These are phyloP conservation scores for Dactylis glomerata DNA, from an alignment of 176 grass and related monocot species.

Conservation along the genomic window DNA sequence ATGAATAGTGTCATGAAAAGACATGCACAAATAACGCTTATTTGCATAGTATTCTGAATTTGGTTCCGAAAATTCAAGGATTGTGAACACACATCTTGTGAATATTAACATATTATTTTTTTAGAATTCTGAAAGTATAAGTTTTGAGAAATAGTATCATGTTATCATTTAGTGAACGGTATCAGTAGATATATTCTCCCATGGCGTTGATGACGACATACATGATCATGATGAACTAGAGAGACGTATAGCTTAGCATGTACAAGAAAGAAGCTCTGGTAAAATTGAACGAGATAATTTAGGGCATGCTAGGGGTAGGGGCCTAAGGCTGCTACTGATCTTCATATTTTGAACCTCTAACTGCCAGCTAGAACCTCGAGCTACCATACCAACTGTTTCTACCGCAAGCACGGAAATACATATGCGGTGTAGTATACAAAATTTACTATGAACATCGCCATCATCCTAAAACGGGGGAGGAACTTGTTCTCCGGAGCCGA, in stretches of 20 bases:
- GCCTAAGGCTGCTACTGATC: constrained; percentile 13
- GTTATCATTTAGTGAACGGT: no score
- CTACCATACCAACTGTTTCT: constrained; percentile 42
- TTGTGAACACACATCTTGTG: no score
- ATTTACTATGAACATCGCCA: constrained; percentile 39
- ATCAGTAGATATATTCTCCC: no score
- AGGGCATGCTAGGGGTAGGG: constrained; percentile 27
- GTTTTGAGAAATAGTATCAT: no score
- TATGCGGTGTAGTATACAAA: constrained; percentile 57
- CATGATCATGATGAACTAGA: not conserved
- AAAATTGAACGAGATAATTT: constrained; percentile 6
- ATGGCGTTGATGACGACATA: no score
- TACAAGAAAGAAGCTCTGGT: constrained; percentile 19
- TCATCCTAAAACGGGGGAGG: constrained; percentile 41
- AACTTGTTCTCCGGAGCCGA: constrained; percentile 71
- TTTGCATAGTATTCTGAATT: no score
- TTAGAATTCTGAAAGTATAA: no score
- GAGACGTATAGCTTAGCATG: not conserved
- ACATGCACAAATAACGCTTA: no score
- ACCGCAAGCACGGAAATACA: constrained; percentile 19
- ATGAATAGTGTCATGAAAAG: no score
- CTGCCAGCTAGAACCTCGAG: constrained; percentile 12
- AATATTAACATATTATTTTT: no score
- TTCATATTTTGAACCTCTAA: constrained; percentile 31
- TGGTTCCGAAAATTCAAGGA: no score